Base-by-base conservation (phyloP, 306 rosid species). In the Prunus kanzakura region DNA sequence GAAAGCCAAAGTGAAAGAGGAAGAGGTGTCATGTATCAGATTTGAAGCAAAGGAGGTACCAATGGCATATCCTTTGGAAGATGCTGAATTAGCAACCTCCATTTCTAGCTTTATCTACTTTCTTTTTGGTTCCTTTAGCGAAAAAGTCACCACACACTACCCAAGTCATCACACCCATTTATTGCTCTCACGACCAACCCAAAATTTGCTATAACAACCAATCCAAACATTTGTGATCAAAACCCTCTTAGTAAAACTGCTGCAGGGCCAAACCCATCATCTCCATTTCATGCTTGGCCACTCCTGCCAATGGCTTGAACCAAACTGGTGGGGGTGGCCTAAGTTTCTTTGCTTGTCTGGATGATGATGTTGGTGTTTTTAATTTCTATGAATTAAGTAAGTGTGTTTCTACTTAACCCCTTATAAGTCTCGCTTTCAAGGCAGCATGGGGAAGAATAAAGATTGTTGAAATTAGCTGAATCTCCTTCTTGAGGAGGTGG, bases 31-130 rank as follows among this genome's bases (percentile, higher is more conserved):
- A 81, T 45, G 67, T 23, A 49, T 20, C 88, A 82, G 67, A 80
- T 75, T 71, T 68, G 89, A 86, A 82, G 83, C 25, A 45, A 27
- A 18, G 75, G 45, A 22, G 71, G 84, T 86, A 80, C 82, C 73
- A 84, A 85, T 67, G 87, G 98, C 82, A 95, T 95, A 95, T 95
- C 78, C 97, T 73, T 27, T 78, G 89, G 92, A 90, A 95, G 98
- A 95, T 95, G 84, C 98, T 76, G 65, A 61, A 76, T 74, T 52
- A 82, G 81, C 79, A 84, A 81, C 88, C 89, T 76, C 71, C 80
- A 43, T 79, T 80, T 81, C 92, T 72, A 81, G 71, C 78, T 67
- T 70, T 83, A 75, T 64, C 62, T 78, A 54, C 73, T 69, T 72
- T 47, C 43, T 61, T 84, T 79, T 50, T 65, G 58, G 80, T 86